Base-by-base conservation (phyloP, 176 grass and related monocot species). In the maize (Zea mays) region DNA sequence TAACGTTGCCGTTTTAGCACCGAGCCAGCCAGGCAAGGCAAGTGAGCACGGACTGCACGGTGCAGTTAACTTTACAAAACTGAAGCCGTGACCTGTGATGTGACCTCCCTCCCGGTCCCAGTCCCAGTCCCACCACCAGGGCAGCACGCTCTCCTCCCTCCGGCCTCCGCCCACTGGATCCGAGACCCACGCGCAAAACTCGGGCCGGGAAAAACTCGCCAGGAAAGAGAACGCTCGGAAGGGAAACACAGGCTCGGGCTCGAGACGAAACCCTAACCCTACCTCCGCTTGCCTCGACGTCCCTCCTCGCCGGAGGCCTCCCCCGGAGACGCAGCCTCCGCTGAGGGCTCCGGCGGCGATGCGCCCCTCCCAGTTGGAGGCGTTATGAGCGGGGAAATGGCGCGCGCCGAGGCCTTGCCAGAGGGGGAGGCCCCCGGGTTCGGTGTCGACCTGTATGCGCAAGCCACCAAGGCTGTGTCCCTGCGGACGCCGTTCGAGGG, bases 241-340 rank as follows among this genome's bases (percentile, higher is more conserved):
- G 67, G 69, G 75, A 60, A 64, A 62, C 62, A 20, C 41, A 79
- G 9, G 16, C 38, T 40, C 80, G 37, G 43, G 69, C 73, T 86
- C 66, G 79, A 56, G 59, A 80, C 89, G 84, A 92, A 97, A 97
- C 92, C 92, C 92, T 95, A 95, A 90, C 96, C 90, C 96, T 90
- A 99, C 80, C 74, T 65, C 70, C 71, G 68, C 10, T 60, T 27
- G 34, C 17, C 11, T 72, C 16, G 52, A 16, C 52, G 52, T 56
- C 52, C 17, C 52, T 20, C 83, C 40, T 61, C 48, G 84, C 65
- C 80, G 81, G 83, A 86, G 71, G 76, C 40, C 79, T 56, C 35
- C 71, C 45, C 67, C 73, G 20, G 33, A 39, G 56, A 37, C 15
- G 34, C 27, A 34, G 75, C 36, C 10, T 49, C 48, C 79, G 7